phyloP scores from a whole-genome alignment of 164 flowering plant species.

The Kingdonia uniflora region DNA sequence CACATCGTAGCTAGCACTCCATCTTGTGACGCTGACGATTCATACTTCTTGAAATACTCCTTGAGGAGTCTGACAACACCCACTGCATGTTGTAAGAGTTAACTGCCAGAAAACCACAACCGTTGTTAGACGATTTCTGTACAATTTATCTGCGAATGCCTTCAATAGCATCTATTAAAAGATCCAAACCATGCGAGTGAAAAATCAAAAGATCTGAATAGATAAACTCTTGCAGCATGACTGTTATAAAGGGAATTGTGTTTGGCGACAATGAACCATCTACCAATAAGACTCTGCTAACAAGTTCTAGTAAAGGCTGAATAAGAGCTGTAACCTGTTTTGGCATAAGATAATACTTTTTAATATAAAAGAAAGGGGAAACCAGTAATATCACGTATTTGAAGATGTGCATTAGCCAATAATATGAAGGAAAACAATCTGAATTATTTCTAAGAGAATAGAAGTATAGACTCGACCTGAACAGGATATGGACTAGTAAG shows the following conservation, averaged over 20 bases:
- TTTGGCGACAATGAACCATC: constrained; percentile 59
- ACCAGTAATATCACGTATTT: too few species aligned
- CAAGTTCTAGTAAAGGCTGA: constrained; percentile 45
- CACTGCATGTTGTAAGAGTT: constrained; percentile 71
- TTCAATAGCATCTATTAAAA: constrained; percentile 50
- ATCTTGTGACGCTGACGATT: constrained; percentile 44
- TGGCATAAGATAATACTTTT: too few species aligned
- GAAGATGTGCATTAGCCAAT: too few species aligned
- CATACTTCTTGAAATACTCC: constrained; percentile 42
- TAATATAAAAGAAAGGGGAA: too few species aligned
- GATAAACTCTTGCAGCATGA: constrained; percentile 55
- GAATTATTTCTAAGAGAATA: too few species aligned
- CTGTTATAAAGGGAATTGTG: constrained; percentile 32
- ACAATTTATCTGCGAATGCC: constrained; percentile 48
- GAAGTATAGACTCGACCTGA: constrained; percentile 33
- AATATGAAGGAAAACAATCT: too few species aligned
- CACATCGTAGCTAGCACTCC: too few species aligned
- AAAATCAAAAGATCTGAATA: constrained; percentile 70
- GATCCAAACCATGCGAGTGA: constrained; percentile 52
- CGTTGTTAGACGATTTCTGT: background rate
- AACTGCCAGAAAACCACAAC: constrained; percentile 39
- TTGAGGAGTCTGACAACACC: constrained; percentile 40
- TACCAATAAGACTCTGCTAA: constrained; percentile 60
- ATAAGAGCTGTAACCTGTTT: constrained; percentile 60
- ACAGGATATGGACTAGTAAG: constrained; percentile 60